These are phyloP conservation scores for Rhytidiadelphus loreus DNA, from an alignment of 225 moss, liverwort and hornwort genomes.

Conservation along the genomic window DNA sequence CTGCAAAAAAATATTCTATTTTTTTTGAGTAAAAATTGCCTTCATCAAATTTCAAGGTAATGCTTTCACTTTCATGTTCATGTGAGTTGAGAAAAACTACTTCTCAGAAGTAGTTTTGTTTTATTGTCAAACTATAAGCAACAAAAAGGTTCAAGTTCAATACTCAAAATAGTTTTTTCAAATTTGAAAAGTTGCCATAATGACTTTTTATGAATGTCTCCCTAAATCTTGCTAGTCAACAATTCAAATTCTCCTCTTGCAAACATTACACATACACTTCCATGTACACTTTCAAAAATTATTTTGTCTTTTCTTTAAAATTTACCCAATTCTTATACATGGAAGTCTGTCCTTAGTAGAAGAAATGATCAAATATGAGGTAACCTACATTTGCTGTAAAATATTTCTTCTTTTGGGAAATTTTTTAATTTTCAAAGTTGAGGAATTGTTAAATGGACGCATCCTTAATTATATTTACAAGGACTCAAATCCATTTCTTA, in stretches of 20 bases:
- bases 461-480: not conserved
- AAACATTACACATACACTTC: not conserved
- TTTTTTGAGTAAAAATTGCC: not conserved
- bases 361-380: not conserved
- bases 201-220: fast-evolving
- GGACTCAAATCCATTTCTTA: not conserved
- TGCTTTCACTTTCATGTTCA: not conserved
- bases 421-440: not conserved
- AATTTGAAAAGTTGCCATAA: not conserved
- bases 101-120: fast-evolving
- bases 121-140: not conserved
- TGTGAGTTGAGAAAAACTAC: too few relatives aligned
- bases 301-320: not conserved
- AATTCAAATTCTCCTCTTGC: not conserved
- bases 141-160: not conserved
- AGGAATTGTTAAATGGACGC: not conserved
- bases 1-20: not conserved
- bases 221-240: too few relatives aligned
- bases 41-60: not conserved
- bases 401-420: not conserved
- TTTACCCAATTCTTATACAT: not conserved
- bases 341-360: fast-evolving
- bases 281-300: fast-evolving
- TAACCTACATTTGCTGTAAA: too few relatives aligned
- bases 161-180: fast-evolving